Evolutionary conservation across 2,329 filamentous ascomycete species (phyloP), one percentile per base, ranked within the genome.

Genomic region (Colletotrichum spinosum): DNA sequence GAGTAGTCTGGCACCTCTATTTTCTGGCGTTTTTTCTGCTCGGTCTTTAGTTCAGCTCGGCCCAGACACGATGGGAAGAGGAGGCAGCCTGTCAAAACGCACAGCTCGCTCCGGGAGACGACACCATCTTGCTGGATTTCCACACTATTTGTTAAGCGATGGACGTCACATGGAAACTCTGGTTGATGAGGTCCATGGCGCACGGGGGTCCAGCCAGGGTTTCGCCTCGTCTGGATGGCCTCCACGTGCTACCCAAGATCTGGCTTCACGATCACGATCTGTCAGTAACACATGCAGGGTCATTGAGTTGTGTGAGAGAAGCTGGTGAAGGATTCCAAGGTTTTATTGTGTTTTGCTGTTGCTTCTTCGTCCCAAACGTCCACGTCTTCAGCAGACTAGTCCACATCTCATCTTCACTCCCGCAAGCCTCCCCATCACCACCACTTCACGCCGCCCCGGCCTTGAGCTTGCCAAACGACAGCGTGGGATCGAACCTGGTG

Each of bases 391-490:
- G 25, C 48, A 35, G 12, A 7, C 9, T 33, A 45, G 1, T 49
- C 12, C 12, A 37, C 12, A 12, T 6, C 42, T 15, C 55, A 6
- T 45, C 6, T 37, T 17, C 13, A 25, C 54, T 8, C 54, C 35
- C 12, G 11, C 13, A 39, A 1, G 13, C 34, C 13, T 33, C 8
- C 0, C 12, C n/a, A 12, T n/a, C n/a, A 35, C 15, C 38, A 11
- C 38, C 17, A 12, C n/a, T 17, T 15, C 25, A 50, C 8, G 12
- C 34, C 11, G 39, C 45, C 57, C 25, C 34, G 15, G 51, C 45
- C 54, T 73, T 75, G n/a, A 74, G 25, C 35, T 70, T 69, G 15
- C 69, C 68, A 17, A 73, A 71, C 7, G 72, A 70, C 10, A 75
- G 34, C 0, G 46, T 65, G 13, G 73, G 71, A 2, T 65, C 25